These are phyloP conservation scores for Silene noctiflora DNA, from an alignment of 179 eudicot species.

Conservation along the genomic window DNA sequence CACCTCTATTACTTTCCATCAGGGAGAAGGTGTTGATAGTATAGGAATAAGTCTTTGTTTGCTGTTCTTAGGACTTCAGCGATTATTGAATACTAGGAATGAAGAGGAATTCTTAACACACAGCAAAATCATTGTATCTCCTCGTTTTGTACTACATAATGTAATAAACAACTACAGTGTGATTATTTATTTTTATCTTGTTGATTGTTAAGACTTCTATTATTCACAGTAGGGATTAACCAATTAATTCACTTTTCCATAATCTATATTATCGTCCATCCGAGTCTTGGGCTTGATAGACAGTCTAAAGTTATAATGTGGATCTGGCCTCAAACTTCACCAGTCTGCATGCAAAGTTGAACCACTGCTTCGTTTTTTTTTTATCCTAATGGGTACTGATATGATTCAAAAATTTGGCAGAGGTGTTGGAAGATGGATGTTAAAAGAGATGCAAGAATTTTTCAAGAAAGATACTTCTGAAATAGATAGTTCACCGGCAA, in stretches of 20 bases:
- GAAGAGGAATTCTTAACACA: too few relatives aligned
- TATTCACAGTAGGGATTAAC: neutral
- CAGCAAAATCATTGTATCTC: too few relatives aligned
- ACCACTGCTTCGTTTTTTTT: neutral
- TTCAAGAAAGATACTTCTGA: slow-evolving; percentile 46
- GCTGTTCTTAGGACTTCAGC: too few relatives aligned
- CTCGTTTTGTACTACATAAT: too few relatives aligned
- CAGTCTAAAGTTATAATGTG: neutral
- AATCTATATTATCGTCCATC: neutral
- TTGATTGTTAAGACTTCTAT: neutral
- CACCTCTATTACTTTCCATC: neutral
- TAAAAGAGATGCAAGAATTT: slow-evolving; percentile 63
- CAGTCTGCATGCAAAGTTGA: neutral
- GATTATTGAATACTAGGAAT: too few relatives aligned
- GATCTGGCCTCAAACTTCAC: neutral
- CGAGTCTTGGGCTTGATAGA: neutral
- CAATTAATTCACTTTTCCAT: neutral
- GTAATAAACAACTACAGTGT: too few relatives aligned
- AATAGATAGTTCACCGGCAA: slow-evolving; percentile 37
- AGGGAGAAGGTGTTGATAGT: too few relatives aligned
- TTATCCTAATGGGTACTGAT: neutral
- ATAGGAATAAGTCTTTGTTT: too few relatives aligned
- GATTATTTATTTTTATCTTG: neutral
- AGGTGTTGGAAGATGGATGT: slow-evolving; percentile 90
- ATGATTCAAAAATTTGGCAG: slow-evolving; percentile 31